Conservation (phyloP, 495 filamentous ascomycete species). For the Aspergillus mulundensis region DNA sequence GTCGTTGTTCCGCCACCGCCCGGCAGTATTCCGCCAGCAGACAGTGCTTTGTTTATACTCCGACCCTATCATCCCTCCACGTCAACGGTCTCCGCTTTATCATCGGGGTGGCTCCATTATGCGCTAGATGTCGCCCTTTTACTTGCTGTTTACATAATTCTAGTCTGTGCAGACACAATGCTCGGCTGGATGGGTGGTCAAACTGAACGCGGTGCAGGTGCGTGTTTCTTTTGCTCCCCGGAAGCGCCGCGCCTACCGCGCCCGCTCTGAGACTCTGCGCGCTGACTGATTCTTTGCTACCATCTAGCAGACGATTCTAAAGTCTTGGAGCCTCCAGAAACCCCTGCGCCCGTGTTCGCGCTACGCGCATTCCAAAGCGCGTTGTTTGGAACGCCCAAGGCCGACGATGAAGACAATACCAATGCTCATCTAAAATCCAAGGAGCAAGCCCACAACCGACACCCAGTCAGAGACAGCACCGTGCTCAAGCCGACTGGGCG, state of each 20-base stretch:
- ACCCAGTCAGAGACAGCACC: conserved; percentile 21
- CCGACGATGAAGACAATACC: conserved; percentile 33
- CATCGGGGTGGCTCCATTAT: conserved; percentile 17
- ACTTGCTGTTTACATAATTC: conserved; percentile 13
- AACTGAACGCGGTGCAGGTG: conserved; percentile 25
- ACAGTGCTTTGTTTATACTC: conserved; percentile 18
- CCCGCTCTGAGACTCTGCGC: conserved; percentile 8
- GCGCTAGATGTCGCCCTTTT: conserved; percentile 13
- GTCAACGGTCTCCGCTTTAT: conserved; percentile 20
- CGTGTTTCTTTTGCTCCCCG: conserved; percentile 17
- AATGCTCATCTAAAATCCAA: conserved; percentile 18
- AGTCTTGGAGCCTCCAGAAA: conserved; percentile 69
- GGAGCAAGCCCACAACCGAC: conserved; percentile 16
- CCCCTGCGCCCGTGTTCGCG: conserved; percentile 90
- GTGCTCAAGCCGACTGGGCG: conserved; percentile 19
- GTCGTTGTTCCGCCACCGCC: conserved; percentile 16
- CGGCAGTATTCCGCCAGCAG: conserved; percentile 5
- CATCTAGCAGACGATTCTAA: conserved; percentile 32
- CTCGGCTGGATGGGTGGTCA: conserved; percentile 30
- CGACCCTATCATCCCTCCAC: conserved; percentile 29
- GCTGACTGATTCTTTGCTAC: conserved; percentile 18
- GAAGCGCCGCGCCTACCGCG: conserved; percentile 1
- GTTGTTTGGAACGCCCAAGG: conserved; percentile 80
- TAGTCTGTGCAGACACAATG: conserved; percentile 23
- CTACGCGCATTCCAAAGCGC: conserved; percentile 88